phyloP scores from a whole-genome alignment of 139 green algal species.

The Prasinococcaceae sp. region DNA sequence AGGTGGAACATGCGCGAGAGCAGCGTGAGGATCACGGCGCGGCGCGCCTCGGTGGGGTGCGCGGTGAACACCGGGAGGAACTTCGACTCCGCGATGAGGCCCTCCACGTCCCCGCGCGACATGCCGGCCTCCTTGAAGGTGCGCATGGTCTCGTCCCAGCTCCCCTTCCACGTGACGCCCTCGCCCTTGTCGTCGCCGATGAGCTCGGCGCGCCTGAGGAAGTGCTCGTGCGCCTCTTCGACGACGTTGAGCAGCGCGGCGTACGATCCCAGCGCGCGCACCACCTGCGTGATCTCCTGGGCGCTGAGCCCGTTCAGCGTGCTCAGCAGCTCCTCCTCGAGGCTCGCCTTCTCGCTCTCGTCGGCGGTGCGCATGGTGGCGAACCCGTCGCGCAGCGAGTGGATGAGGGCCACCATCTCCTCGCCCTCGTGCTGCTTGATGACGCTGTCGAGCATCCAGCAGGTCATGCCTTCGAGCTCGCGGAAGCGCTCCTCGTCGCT shows the following conservation, averaged over 20 bases:
- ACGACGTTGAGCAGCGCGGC: conserved; percentile 13
- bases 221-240: conserved; percentile 14
- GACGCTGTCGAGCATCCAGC: too few species aligned
- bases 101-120: neutral
- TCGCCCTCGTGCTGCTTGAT: too few species aligned
- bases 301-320: too few species aligned
- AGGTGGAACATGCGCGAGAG: conserved; percentile 15
- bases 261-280: conserved; percentile 10
- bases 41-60: conserved; percentile 18
- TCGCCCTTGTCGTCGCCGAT: neutral
- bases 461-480: too few species aligned
- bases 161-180: conserved; percentile 8
- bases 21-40: conserved; percentile 5
- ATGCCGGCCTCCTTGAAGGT: conserved; percentile 5
- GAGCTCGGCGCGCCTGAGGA: neutral
- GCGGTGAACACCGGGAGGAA: conserved; percentile 20
- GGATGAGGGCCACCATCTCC: too few species aligned
- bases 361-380: too few species aligned
- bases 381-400: too few species aligned
- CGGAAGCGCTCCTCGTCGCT: too few species aligned
- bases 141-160: conserved; percentile 10
- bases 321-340: too few species aligned
- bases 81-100: neutral
- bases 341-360: too few species aligned
- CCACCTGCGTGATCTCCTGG: conserved; percentile 10